phyloP scores from a whole-genome alignment of 192 early-diverging fungal genomes.

The Backusella circina region DNA sequence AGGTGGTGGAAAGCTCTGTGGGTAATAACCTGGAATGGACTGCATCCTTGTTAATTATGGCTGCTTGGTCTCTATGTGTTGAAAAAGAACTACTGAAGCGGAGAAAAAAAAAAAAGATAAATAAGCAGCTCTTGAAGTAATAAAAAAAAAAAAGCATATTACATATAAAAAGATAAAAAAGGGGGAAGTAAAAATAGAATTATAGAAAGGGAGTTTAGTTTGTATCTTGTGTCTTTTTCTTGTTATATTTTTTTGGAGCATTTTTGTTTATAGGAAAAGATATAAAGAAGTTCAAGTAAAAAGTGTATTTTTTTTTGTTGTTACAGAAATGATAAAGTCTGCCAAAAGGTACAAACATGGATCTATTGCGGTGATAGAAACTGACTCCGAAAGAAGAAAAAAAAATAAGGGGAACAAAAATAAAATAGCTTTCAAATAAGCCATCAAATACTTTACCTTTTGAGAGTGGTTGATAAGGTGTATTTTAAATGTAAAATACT shows the following conservation, averaged over 20 bases:
- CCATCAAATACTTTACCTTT: not conserved
- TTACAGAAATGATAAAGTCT: not conserved
- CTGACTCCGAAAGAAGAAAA: slow-evolving; percentile 3
- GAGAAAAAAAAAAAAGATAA: not conserved
- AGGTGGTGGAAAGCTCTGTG: not conserved
- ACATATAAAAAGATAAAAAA: not conserved
- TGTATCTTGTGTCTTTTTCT: not conserved
- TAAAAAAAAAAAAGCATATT: not conserved
- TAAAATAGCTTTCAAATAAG: not conserved
- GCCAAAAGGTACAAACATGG: not conserved
- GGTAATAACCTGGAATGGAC: slow-evolving; percentile 6
- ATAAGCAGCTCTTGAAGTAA: not conserved
- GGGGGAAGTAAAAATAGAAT: not conserved
- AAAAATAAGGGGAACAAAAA: not conserved
- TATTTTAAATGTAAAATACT: not conserved
- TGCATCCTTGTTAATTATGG: not conserved
- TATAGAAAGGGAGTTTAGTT: not conserved
- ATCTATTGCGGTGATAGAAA: slow-evolving; percentile 4
- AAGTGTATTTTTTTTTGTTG: not conserved
- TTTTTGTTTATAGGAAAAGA: not conserved
- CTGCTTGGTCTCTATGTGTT: not conserved
- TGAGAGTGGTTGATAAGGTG: not conserved
- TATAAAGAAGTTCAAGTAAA: not conserved
- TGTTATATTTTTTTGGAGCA: not conserved
- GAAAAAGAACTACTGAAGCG: not conserved